A percentile compares a stretch with the other conserved stretches of the same genome.
Evolutionary conservation across 2,329 filamentous ascomycete genomes (phyloP).

Genomic region (Colletotrichum godetiae): DNA sequence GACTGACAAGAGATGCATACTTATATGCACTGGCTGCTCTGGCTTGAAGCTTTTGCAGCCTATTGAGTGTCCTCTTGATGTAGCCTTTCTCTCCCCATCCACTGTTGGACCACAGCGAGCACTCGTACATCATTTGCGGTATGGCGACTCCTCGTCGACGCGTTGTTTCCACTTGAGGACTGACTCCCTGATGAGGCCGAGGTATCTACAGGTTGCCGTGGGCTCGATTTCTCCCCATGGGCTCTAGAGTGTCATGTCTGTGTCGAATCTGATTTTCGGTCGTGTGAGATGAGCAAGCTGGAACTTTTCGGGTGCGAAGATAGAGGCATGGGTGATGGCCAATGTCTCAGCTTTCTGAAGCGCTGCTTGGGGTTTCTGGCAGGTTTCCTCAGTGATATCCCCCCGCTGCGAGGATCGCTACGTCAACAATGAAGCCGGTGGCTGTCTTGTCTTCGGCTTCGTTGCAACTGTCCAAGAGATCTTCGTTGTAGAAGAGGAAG

Average conservation of each 20-base stretch:
- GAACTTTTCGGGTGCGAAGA: constrained; percentile 41
- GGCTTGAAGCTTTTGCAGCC: not conserved
- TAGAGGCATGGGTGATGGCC: constrained; percentile 37
- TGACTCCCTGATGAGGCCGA: constrained; percentile 40
- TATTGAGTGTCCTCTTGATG: not conserved
- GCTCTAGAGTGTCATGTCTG: constrained; percentile 35
- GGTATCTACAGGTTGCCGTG: constrained; percentile 34
- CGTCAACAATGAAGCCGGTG: constrained; percentile 30
- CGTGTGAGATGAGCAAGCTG: constrained; percentile 40
- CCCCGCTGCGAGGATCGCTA: constrained; percentile 34
- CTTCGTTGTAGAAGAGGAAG: constrained; percentile 42
- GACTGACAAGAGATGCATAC: not conserved
- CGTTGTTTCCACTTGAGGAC: constrained; percentile 40
- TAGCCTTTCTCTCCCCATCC: constrained; percentile 20
- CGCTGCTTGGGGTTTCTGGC: constrained; percentile 35
- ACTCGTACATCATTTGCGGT: constrained; percentile 42
- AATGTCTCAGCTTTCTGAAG: constrained; percentile 35
- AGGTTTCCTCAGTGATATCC: constrained; percentile 31
- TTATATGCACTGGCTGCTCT: not conserved
- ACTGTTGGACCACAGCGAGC: constrained; percentile 39
- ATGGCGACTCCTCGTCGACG: constrained; percentile 30
- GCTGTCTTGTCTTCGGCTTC: constrained; percentile 22
- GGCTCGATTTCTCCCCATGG: constrained; percentile 15
- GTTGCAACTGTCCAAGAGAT: constrained; percentile 38
- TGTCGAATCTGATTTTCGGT: constrained; percentile 33